A percentile compares a stretch with the other conserved stretches of the same genome.
Conservation (phyloP, 2,329 filamentous ascomycete species). For the Calonectria pauciramosa region DNA sequence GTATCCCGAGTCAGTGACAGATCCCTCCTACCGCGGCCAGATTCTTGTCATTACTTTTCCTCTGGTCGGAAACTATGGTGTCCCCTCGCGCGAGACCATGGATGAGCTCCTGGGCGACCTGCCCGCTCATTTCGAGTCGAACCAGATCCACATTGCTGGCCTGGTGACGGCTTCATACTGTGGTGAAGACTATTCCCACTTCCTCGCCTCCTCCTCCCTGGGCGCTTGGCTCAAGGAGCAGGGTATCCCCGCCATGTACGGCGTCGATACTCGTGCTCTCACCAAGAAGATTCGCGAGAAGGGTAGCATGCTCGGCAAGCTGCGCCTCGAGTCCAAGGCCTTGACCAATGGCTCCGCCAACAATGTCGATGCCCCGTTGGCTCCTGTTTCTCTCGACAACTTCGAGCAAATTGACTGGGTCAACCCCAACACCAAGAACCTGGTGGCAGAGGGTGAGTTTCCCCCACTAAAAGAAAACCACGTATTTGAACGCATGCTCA, state of each 20-base stretch:
- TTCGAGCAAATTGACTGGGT: constrained; percentile 91
- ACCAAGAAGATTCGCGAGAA: constrained; percentile 95
- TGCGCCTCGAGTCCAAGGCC: constrained; percentile 77
- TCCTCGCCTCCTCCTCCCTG: constrained; percentile 89
- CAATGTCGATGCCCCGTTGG: constrained; percentile 41
- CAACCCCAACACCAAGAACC: constrained; percentile 92
- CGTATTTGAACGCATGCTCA: constrained; percentile 53
- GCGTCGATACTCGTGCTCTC: constrained; percentile 91
- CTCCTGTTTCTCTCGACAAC: constrained; percentile 51
- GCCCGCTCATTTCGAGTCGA: constrained; percentile 93
- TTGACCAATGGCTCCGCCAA: constrained; percentile 59
- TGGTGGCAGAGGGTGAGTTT: constrained; percentile 91
- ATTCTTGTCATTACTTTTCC: constrained; percentile 98
- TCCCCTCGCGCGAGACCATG: constrained; percentile 86
- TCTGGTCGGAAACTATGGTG: constrained; percentile 96
- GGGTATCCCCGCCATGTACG: constrained; percentile 92
- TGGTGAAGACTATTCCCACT: constrained; percentile 96
- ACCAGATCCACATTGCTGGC: constrained; percentile 92
- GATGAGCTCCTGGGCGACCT: constrained; percentile 89
- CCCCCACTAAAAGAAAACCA: constrained; percentile 28
- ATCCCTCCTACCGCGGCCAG: constrained; percentile 90
- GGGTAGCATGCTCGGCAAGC: constrained; percentile 95
- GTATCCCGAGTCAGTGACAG: constrained; percentile 93
- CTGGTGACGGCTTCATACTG: constrained; percentile 92
- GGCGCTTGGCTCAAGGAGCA: constrained; percentile 98